Conservation (phyloP, 1,284 basidiomycete genomes). For the Sutorius eximius region DNA sequence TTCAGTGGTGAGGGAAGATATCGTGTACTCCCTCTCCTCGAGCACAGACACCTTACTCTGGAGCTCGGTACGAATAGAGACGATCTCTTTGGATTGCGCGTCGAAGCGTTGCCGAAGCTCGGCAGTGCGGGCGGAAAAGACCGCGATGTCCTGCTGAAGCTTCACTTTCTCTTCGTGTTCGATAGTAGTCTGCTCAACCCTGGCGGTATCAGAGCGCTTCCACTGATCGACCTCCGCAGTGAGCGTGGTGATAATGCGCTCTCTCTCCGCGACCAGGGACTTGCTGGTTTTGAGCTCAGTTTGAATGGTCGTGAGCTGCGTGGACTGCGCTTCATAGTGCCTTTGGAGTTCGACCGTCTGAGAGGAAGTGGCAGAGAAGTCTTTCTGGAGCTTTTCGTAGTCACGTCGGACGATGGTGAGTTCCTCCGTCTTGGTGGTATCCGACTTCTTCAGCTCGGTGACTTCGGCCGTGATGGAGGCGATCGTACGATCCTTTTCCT, state of each 20-base stretch:
- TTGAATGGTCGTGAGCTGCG: background rate
- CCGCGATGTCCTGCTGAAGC: slow-evolving; percentile 2
- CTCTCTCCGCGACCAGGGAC: slow-evolving; percentile 1
- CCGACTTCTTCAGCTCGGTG: background rate
- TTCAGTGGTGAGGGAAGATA: slow-evolving; percentile 1
- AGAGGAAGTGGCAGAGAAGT: background rate
- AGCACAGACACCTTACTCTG: background rate
- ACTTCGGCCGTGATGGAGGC: background rate
- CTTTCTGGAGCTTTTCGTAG: slow-evolving; percentile 1
- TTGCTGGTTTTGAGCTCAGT: background rate
- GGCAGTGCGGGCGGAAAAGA: background rate
- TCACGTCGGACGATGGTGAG: background rate
- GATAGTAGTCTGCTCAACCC: background rate
- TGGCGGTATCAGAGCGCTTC: background rate
- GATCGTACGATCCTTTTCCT: background rate
- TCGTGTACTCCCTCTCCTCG: slow-evolving; percentile 1
- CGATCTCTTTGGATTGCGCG: slow-evolving; percentile 1
- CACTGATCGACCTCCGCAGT: background rate
- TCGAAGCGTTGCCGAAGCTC: slow-evolving; percentile 5
- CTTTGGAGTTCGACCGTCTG: slow-evolving; percentile 1
- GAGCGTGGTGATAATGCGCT: background rate
- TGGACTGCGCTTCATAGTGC: background rate
- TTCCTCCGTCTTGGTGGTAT: background rate
- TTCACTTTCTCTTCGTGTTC: background rate
- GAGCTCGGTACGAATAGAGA: slow-evolving; percentile 6